These are phyloP conservation scores for Penicillium odoratum DNA, from an alignment of 495 filamentous ascomycete genomes.

Conservation along the genomic window DNA sequence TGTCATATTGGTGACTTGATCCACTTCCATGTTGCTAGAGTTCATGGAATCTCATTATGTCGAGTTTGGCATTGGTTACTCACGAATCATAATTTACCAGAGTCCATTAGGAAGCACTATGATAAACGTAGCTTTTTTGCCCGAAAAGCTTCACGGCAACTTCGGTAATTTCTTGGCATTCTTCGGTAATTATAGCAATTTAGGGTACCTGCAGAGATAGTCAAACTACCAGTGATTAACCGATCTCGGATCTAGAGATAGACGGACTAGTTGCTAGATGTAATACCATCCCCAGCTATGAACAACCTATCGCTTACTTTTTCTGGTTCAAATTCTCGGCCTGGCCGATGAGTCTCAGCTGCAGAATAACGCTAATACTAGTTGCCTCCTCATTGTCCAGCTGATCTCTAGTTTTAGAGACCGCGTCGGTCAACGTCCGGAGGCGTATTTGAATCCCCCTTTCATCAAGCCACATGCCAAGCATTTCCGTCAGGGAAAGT, in stretches of 20 bases:
- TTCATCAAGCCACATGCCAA: slow-evolving; percentile 14
- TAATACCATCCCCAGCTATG: background rate
- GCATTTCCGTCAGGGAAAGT: slow-evolving; percentile 13
- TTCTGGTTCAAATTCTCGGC: background rate
- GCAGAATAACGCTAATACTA: background rate
- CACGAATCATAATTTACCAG: background rate
- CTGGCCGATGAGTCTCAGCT: background rate
- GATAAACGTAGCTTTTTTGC: background rate
- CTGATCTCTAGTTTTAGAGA: background rate
- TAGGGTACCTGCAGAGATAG: background rate
- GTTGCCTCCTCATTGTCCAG: background rate
- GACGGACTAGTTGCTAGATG: too few species aligned
- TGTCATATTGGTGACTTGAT: slow-evolving; percentile 8
- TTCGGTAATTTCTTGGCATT: background rate
- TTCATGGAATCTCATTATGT: too few species aligned
- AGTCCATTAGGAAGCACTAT: background rate
- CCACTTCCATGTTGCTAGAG: background rate
- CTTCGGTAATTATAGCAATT: slow-evolving; percentile 6
- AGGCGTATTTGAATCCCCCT: slow-evolving; percentile 12
- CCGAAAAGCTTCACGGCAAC: slow-evolving; percentile 22
- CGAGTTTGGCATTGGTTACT: background rate
- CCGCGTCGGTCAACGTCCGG: slow-evolving; percentile 19
- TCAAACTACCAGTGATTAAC: background rate
- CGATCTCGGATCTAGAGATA: background rate
- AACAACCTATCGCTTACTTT: background rate